These are phyloP conservation scores for Verticillium klebahnii DNA, from an alignment of 2,329 filamentous ascomycete genomes.

Conservation along the genomic window DNA sequence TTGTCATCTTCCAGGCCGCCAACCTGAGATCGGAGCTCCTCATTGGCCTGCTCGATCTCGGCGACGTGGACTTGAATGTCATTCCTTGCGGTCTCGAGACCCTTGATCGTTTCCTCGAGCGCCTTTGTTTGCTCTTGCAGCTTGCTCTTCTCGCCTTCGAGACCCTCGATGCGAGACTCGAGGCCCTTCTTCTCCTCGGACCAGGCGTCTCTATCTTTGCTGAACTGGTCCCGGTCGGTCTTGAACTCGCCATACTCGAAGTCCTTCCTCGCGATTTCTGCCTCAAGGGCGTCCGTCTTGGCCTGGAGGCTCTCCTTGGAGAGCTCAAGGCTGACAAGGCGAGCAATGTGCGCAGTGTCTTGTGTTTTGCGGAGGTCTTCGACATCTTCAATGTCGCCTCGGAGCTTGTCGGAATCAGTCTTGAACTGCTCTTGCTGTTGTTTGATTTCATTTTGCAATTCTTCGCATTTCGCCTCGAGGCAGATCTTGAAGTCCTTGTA, in stretches of 20 bases:
- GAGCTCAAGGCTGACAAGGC: conserved; percentile 11
- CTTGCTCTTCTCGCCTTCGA: conserved; percentile 7
- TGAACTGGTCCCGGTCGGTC: conserved; percentile 8
- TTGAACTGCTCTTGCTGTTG: conserved; percentile 2
- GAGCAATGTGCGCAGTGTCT: conserved; percentile 10
- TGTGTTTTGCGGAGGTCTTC: conserved; percentile 9
- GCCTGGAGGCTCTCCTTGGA: conserved; percentile 9
- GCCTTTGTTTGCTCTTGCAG: neutral
- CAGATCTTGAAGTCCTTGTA: conserved; percentile 4
- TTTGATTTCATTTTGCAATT: conserved; percentile 4
- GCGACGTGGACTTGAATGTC: conserved; percentile 1
- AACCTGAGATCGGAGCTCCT: conserved; percentile 8
- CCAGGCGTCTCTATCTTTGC: conserved; percentile 9
- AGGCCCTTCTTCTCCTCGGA: conserved; percentile 9
- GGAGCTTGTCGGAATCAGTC: conserved; percentile 3
- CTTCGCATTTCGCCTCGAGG: conserved; percentile 7
- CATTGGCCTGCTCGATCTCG: conserved; percentile 6
- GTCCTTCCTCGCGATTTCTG: conserved; percentile 6
- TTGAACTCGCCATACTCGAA: conserved; percentile 11
- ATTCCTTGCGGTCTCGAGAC: conserved; percentile 6
- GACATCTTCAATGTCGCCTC: conserved; percentile 9
- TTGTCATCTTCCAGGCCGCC: conserved; percentile 9
- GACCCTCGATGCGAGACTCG: conserved; percentile 7
- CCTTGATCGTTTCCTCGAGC: conserved; percentile 1
- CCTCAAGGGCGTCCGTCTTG: conserved; percentile 8